These are phyloP conservation scores for Plasmodium billcollinsi DNA, from an alignment of 169 alveolate species.

Conservation along the genomic window DNA sequence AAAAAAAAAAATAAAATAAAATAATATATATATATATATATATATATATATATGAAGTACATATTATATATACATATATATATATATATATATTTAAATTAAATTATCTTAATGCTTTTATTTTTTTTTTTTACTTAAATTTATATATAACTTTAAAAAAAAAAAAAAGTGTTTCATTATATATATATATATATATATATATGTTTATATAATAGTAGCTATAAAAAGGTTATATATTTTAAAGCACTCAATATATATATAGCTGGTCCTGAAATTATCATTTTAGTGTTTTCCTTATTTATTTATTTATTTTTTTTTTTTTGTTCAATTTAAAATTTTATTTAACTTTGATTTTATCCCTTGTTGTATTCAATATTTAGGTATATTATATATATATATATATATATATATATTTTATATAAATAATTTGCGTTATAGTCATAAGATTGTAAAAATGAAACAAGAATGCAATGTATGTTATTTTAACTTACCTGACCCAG, in stretches of 20 bases:
- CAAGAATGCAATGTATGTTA: constrained; percentile 82
- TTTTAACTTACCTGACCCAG: constrained; percentile 80
- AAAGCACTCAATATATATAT: too few relatives aligned
- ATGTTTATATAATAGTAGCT: too few relatives aligned
- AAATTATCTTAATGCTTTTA: neutral
- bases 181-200: too few relatives aligned
- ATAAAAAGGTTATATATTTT: too few relatives aligned
- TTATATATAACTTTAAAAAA: neutral
- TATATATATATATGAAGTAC: neutral
- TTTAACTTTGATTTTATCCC: neutral
- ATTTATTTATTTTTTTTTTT: neutral
- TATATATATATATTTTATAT: constrained; percentile 7
- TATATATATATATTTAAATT: constrained; percentile 13
- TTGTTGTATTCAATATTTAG: constrained; percentile 21
- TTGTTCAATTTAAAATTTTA: constrained; percentile 12
- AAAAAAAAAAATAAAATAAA: neutral
- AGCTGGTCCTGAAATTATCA: too few relatives aligned
- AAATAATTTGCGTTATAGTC: neutral
- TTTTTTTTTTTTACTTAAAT: neutral
- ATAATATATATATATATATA: constrained; percentile 3
- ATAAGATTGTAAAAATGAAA: constrained; percentile 69
- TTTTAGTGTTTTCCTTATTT: too few relatives aligned
- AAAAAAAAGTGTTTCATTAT: too few relatives aligned
- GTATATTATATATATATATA: constrained; percentile 11
- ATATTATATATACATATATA: too few relatives aligned